Percentiles rank a stretch among this genome's conserved stretches.
Evolutionary conservation across 371 early-diverging fungal species (phyloP).

Genomic region (Basidiobolus meristosporus): DNA sequence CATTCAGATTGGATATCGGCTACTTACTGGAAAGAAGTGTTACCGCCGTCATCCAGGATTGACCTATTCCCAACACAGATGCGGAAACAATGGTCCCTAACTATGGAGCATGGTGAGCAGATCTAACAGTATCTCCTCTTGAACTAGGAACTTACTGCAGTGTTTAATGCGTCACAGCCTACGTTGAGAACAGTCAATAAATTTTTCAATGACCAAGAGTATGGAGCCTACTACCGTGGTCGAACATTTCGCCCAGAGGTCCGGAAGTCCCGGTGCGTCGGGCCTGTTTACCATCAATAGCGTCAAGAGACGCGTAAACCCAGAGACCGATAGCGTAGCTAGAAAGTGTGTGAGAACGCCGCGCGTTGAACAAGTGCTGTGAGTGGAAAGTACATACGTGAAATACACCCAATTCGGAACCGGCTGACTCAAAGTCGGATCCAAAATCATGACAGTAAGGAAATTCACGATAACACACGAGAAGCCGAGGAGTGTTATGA

Average conservation of each 20-base stretch:
- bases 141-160: conserved; percentile 30
- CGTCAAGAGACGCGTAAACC: conserved; percentile 92
- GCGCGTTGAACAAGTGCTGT: background rate
- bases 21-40: conserved; percentile 13
- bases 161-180: conserved; percentile 86
- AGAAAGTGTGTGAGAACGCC: background rate
- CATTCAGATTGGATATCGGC: background rate
- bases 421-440: conserved; percentile 54
- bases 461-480: conserved; percentile 68
- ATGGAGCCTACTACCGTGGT: conserved; percentile 34
- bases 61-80: conserved; percentile 46
- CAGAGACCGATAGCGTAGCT: conserved; percentile 64
- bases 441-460: conserved; percentile 28
- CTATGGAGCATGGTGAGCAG: conserved; percentile 7
- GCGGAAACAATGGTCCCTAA: conserved; percentile 32
- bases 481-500: conserved; percentile 90
- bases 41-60: conserved; percentile 51
- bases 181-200: background rate
- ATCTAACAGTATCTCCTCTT: background rate
- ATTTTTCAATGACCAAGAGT: background rate
- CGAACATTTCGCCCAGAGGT: conserved; percentile 93
- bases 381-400: conserved; percentile 13
- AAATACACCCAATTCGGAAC: conserved; percentile 78
- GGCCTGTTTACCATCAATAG: conserved; percentile 97
- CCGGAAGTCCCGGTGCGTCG: conserved; percentile 79